A percentile compares a stretch with the other conserved stretches of the same genome.
These are phyloP conservation scores for Diplodia intermedia DNA, from an alignment of 2,329 filamentous ascomycete species.

Conservation along the genomic window DNA sequence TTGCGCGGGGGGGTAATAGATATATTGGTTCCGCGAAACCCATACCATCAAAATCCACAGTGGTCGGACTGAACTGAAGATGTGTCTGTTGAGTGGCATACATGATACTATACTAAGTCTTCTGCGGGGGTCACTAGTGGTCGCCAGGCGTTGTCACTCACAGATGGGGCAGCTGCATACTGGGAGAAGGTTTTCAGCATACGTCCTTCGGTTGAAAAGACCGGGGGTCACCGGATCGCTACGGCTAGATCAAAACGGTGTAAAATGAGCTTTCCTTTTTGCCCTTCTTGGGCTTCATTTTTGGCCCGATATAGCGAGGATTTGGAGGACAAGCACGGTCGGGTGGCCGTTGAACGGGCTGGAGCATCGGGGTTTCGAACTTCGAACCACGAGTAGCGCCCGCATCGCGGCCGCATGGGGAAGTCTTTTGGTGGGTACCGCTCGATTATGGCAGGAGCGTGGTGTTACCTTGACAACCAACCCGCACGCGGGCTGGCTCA, in stretches of 20 bases:
- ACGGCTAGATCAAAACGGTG: background rate
- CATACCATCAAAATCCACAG: background rate
- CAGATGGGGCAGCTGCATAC: background rate
- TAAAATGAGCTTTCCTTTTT: background rate
- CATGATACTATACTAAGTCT: too few species aligned
- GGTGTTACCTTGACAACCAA: too few species aligned
- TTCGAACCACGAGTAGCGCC: too few species aligned
- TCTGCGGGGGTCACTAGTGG: background rate
- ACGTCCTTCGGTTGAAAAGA: background rate
- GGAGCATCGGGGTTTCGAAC: too few species aligned
- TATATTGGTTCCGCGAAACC: background rate
- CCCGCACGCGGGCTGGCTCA: background rate
- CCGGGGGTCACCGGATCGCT: background rate
- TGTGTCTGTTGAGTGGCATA: too few species aligned
- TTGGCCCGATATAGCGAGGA: background rate
- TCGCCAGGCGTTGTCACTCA: background rate
- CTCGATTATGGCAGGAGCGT: too few species aligned
- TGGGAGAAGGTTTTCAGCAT: background rate
- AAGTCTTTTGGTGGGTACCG: too few species aligned
- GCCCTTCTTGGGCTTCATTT: background rate
- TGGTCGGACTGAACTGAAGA: conserved; percentile 4
- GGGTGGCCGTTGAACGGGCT: too few species aligned
- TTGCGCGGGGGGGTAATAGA: background rate
- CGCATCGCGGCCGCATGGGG: too few species aligned
- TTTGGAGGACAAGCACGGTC: background rate